Percentiles rank a stretch among this genome's conserved stretches.
These are phyloP conservation scores for Epichloe festucae DNA, from an alignment of 2,329 filamentous ascomycete species.

Conservation along the genomic window DNA sequence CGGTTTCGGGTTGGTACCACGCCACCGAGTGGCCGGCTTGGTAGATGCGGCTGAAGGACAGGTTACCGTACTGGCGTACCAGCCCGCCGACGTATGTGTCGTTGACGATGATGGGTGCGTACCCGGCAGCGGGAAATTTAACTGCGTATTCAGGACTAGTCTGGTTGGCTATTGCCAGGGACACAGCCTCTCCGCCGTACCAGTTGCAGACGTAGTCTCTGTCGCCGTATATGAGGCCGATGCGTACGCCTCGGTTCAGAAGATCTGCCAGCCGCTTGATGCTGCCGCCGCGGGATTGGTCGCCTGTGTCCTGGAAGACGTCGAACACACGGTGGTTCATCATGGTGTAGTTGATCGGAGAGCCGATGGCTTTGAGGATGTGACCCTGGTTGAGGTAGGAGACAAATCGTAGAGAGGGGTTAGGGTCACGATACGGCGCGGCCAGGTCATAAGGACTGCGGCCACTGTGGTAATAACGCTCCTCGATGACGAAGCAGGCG, in stretches of 20 bases:
- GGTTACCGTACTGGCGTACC: slow-evolving; percentile 65
- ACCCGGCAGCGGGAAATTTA: slow-evolving; percentile 53
- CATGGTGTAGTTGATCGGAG: slow-evolving; percentile 46
- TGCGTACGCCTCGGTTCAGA: slow-evolving; percentile 48
- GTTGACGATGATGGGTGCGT: slow-evolving; percentile 59
- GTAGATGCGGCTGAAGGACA: slow-evolving; percentile 54
- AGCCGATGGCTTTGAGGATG: slow-evolving; percentile 47
- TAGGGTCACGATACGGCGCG: slow-evolving; percentile 41
- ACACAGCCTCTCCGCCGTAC: slow-evolving; percentile 63
- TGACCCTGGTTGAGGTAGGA: slow-evolving; percentile 50
- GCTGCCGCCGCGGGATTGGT: slow-evolving; percentile 51
- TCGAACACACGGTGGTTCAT: slow-evolving; percentile 31
- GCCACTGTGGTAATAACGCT: slow-evolving; percentile 41
- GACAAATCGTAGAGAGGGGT: slow-evolving; percentile 46
- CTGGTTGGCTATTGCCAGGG: slow-evolving; percentile 44
- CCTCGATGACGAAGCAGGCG: slow-evolving; percentile 36
- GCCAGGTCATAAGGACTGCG: slow-evolving; percentile 50
- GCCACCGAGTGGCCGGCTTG: slow-evolving; percentile 52
- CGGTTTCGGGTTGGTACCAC: slow-evolving; percentile 47
- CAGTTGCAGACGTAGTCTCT: slow-evolving; percentile 54
- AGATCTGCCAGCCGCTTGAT: slow-evolving; percentile 46
- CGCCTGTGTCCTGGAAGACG: slow-evolving; percentile 38
- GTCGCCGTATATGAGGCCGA: slow-evolving; percentile 60
- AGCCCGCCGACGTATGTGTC: slow-evolving; percentile 55
- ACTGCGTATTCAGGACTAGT: slow-evolving; percentile 32